Base-by-base conservation (phyloP, 2,329 filamentous ascomycete species). In the Epichloe baconii region DNA sequence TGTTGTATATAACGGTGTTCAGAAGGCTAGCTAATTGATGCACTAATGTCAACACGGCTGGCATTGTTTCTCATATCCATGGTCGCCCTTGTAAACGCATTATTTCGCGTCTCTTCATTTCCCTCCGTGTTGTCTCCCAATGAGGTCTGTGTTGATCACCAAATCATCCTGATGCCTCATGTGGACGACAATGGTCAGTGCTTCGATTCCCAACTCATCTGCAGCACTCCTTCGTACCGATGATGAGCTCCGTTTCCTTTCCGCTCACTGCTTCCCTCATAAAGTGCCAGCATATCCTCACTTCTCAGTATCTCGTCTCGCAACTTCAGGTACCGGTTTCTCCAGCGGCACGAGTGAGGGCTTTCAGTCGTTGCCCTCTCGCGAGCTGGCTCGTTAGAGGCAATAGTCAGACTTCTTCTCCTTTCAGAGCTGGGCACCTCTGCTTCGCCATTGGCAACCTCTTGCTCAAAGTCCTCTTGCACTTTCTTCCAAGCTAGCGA, bases 151-250 rank as follows among this genome's bases (percentile, higher is more conserved):
- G 50, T 73, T 74, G 57, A 78, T 72, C 45, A 77, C 68, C 57
- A 78, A 56, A 54, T 78, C 74, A 46, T 76, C 73, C 60, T 68
- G 72, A 44, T 69, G 68, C 56, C 62, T 71, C 57, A 74, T 62
- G 60, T 76, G 75, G 61, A 78, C 64, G 45, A 76, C 70, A 53
- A 77, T 71, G 5, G 74, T 77, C 48, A 77, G 58, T 11, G 73
- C 73, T 52, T 74, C 67, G 34, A 77, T 70, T 15, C 68, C 69
- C 44, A 71, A 55, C 23, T 71, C 67, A 15, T 65, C 65, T 37
- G 36, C 44, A 19, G 43, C 23, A 26, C n/a, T 50, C 21, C 47
- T 31, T 47, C 17, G 7, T 47, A 40, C 15, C 21, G 19, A n/a
- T 4, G 14, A 14, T 10, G 2, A 2, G 12, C 19, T 49, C 54